Base-by-base conservation (phyloP, 2,329 filamentous ascomycete species). In the Cladosporium colombiae region DNA sequence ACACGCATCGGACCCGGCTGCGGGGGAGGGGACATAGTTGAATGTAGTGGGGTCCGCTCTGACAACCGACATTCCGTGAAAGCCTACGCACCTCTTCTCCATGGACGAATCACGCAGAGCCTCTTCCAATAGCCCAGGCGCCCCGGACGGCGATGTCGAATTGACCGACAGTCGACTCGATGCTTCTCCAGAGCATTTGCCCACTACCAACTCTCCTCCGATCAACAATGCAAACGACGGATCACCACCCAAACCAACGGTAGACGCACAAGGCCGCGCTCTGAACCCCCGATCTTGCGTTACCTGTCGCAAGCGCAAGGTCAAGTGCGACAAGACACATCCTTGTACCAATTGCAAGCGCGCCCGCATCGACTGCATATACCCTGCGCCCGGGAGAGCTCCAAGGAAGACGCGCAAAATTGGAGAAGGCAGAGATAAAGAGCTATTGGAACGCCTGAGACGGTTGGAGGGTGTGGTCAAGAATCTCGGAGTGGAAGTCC, bases 271-370 rank as follows among this genome's bases (percentile, higher is more conserved):
- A 53, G 75, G 74, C 18, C 71, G 74, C 31, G 67, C 73, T 18
- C 70, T 77, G 25, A 80, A 79, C 63, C 77, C 77, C 8, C 69
- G 78, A 50, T 82, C 80, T 29, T 85, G 84, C 69, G 80, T 85
- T 18, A 85, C 83, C 31, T 86, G 84, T 71, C 76, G 84, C 13
- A 80, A 82, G 53, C 81, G 88, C 68, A 90, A 91, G 77, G 90
- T 93, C 64, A 89, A 89, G 73, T 93, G 90, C 82, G 89, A 93
- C 80, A 92, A 92, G 80, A 84, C 86, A 72, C 87, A 91, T 81
- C 89, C 90, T 18, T 93, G 90, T 77, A 87, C 87, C 71, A 92
- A 93, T 76, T 93, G 90, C 76, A 85, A 85, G 50, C 86, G 89
- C 69, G 89, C 88, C 49, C 81, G 88, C 71, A 90, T 90, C 66